Percentiles rank a stretch among this genome's conserved stretches.
phyloP scores from a whole-genome alignment of 2,329 filamentous ascomycete species.

The Scleromitrula shiraiana region DNA sequence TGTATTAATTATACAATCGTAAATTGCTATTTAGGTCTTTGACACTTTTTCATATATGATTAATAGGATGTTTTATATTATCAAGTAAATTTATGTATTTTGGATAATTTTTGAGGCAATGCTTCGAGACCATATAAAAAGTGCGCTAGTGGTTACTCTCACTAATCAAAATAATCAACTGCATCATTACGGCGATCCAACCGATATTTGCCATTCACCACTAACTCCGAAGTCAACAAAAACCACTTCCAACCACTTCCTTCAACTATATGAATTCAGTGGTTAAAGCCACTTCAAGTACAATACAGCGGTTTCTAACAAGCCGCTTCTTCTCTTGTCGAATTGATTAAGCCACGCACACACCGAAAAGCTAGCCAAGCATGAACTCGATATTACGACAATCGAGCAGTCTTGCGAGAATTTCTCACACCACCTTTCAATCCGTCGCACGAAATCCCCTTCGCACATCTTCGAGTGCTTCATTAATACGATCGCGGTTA shows the following conservation, averaged over 20 bases:
- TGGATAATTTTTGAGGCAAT: too few relatives aligned
- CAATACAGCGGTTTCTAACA: constrained; percentile 15
- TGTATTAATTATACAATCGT: background rate
- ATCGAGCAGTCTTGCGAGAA: constrained; percentile 56
- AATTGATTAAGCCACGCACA: too few relatives aligned
- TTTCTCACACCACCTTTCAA: constrained; percentile 49
- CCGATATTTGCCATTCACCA: constrained; percentile 8
- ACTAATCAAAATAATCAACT: background rate
- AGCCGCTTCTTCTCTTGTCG: constrained; percentile 8
- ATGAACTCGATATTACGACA: constrained; percentile 63
- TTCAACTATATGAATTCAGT: constrained; percentile 17
- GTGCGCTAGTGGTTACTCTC: constrained; percentile 6
- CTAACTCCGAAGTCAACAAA: constrained; percentile 4
- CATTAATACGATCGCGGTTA: constrained; percentile 33
- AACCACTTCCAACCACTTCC: background rate
- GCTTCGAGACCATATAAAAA: background rate
- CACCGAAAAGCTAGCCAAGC: constrained; percentile 30
- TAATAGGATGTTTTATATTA: background rate
- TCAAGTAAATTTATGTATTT: background rate
- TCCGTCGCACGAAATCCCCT: constrained; percentile 41
- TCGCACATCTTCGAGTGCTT: constrained; percentile 33
- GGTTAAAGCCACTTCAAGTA: constrained; percentile 14
- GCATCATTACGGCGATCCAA: constrained; percentile 3
- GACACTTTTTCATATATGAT: constrained; percentile 1
- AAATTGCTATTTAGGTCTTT: background rate